These are phyloP conservation scores for Asterella californica DNA, from an alignment of 225 moss, liverwort and hornwort genomes.

Conservation along the genomic window DNA sequence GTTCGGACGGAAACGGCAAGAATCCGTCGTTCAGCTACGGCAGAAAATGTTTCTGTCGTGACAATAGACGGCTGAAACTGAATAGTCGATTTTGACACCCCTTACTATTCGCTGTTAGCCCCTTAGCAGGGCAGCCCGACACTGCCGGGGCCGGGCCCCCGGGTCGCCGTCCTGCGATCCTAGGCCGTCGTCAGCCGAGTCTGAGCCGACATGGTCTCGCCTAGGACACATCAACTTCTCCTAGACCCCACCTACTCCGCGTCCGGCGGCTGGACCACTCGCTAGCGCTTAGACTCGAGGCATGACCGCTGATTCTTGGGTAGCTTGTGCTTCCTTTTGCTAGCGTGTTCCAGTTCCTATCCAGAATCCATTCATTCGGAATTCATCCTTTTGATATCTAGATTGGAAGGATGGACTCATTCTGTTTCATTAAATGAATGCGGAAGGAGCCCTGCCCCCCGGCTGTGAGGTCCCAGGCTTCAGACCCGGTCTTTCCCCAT, in stretches of 20 bases:
- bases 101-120: no score
- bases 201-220: conserved; percentile 7
- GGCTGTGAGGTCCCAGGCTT: neutral
- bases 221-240: neutral
- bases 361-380: no score
- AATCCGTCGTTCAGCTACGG: no score
- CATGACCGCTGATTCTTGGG: neutral
- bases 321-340: neutral
- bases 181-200: neutral
- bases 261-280: neutral
- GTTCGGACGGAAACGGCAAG: no score
- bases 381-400: neutral
- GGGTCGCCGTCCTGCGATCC: no score
- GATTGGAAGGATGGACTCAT: neutral
- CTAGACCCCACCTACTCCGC: neutral
- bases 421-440: neutral
- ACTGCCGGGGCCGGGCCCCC: neutral
- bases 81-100: no score
- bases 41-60: no score
- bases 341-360: neutral
- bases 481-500: neutral
- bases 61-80: no score
- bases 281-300: neutral
- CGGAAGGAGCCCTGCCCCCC: neutral
- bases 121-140: neutral